These are phyloP conservation scores for Dictyostelium citrinum DNA, from an alignment of 78 protist genomes.

Conservation along the genomic window DNA sequence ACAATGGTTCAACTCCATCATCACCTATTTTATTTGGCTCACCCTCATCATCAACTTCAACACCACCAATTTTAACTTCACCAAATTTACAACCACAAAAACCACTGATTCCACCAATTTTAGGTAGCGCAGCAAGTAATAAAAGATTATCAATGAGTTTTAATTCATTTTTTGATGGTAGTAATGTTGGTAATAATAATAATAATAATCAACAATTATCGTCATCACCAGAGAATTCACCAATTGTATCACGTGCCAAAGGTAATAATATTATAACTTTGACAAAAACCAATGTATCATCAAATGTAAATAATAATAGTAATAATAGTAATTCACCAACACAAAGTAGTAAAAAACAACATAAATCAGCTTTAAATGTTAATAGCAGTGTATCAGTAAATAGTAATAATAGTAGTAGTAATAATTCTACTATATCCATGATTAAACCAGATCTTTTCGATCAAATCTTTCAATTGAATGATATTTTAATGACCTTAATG, in stretches of 20 bases:
- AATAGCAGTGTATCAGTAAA: background rate
- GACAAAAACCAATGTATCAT: background rate
- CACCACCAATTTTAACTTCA: background rate
- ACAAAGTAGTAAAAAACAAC: slow-evolving; percentile 10
- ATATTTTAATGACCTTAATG: slow-evolving; percentile 11
- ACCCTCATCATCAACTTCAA: slow-evolving; percentile 4
- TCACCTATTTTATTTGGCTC: background rate
- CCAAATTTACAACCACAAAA: background rate
- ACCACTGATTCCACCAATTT: background rate
- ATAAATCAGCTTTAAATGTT: background rate
- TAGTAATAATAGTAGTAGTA: background rate
- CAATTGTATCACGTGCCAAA: background rate
- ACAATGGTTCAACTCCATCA: background rate
- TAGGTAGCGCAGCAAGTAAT: background rate
- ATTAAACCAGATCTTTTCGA: slow-evolving; percentile 11
- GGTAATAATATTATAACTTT: background rate
- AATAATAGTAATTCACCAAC: slow-evolving; percentile 14
- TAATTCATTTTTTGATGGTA: background rate
- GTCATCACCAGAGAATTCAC: background rate
- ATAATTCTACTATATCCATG: background rate
- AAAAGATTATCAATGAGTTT: background rate
- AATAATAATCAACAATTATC: background rate
- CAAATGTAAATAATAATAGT: background rate
- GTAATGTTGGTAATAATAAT: background rate
- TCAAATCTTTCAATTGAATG: slow-evolving; percentile 10